Base-by-base conservation (phyloP, 169 alveolate genomes). In the Cryptosporidium tyzzeri region DNA sequence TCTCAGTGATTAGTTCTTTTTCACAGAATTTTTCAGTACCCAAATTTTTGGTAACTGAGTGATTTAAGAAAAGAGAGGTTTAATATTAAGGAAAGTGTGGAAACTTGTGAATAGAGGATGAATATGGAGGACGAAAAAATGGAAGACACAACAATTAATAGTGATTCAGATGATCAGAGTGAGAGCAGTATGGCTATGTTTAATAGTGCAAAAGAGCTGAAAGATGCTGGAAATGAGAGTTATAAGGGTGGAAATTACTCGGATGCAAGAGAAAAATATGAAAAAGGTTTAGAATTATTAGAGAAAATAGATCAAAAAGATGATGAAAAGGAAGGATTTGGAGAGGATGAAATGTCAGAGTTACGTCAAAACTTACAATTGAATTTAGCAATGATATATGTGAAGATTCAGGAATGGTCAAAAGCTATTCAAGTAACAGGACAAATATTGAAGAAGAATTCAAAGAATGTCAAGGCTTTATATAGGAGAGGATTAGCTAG, bases 401-500 rank as follows among this genome's bases (percentile, higher is more conserved):
- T 86, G n/a, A 92, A 92, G 50, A 70, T 37, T 41, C 86, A 86
- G 53, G 91, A 92, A 29, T 86, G 92, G 80, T 87, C 89, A 37
- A 86, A 92, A 3, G 94, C 93, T 14, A 85, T 87, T 62, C 85
- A 92, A 26, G 44, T 87, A 23, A 75, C 92, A 21, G 85, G 74
- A n/a, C 69, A 92, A 84, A 85, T 92, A 23, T 69, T 92, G 21
- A 92, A 92, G 85, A 85, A 61, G 14, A 84, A 92, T 39, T 70
- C 86, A 23, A 85, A 92, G 23, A 92, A 91, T n/a, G 70, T 92
- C 70, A 87, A 87, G 71, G 62, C 93, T 48, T 58, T 92, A 10
- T 86, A 91, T 62, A 91, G 92, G 67, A 86, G 92, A 31, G 94
- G 92, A 55, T 71, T 65, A 45, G 92, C 85, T 26, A 70, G 94